Evolutionary conservation across 805 yeast genomes (phyloP).

Genomic region (Maudiozyma bulderi): DNA sequence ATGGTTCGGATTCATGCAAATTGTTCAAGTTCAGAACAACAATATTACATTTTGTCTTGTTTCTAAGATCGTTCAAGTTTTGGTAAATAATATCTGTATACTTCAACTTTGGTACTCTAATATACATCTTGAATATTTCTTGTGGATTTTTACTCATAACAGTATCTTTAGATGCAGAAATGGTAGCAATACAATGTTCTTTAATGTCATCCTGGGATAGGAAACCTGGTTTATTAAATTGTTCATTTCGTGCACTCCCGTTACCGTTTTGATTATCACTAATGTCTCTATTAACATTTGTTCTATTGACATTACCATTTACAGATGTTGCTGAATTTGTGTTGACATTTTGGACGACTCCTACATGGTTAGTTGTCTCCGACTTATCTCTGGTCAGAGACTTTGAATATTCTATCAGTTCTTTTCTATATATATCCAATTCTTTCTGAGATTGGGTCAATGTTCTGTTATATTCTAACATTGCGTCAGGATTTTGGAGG

Average conservation of each 20-base stretch:
- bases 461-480: neutral
- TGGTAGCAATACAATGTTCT: conserved; percentile 23
- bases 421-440: neutral
- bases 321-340: too few species aligned
- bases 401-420: neutral
- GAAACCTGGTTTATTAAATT: conserved; percentile 8
- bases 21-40: conserved; percentile 27
- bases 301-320: too few species aligned
- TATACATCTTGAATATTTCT: conserved; percentile 26
- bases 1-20: conserved; percentile 25
- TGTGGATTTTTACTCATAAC: conserved; percentile 22
- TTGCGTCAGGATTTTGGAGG: neutral
- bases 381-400: neutral
- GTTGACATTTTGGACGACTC: too few species aligned
- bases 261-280: too few species aligned
- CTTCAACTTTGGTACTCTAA: conserved; percentile 25
- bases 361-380: too few species aligned
- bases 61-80: conserved; percentile 23
- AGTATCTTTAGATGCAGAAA: conserved; percentile 20
- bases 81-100: conserved; percentile 22
- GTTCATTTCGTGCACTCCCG: too few species aligned
- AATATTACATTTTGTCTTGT: conserved; percentile 27
- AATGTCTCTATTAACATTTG: too few species aligned
- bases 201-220: conserved; percentile 25
- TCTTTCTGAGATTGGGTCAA: neutral